Percentiles rank a stretch among this genome's conserved stretches.
phyloP scores from a whole-genome alignment of 768 basidiomycete species.

The Amanita pseudoporphyria region DNA sequence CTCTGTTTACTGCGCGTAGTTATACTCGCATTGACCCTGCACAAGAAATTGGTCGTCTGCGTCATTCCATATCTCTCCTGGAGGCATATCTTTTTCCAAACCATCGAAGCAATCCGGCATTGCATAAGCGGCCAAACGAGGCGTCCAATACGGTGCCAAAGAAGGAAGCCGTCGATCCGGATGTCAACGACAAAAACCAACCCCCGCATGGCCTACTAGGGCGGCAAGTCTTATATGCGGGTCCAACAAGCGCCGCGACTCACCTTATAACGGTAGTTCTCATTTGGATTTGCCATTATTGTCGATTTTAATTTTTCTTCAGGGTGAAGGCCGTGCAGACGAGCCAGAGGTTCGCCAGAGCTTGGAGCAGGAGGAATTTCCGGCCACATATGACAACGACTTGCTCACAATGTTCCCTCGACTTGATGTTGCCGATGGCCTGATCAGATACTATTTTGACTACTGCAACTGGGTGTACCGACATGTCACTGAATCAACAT shows the following conservation, averaged over 20 bases:
- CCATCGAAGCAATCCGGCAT: slow-evolving; percentile 25
- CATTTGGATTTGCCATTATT: slow-evolving; percentile 9
- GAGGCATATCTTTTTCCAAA: slow-evolving; percentile 49
- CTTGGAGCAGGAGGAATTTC: slow-evolving; percentile 41
- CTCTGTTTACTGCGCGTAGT: slow-evolving; percentile 15
- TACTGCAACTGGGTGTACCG: slow-evolving; percentile 87
- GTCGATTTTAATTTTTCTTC: slow-evolving; percentile 11
- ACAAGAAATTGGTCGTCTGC: slow-evolving; percentile 56
- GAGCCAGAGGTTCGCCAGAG: slow-evolving; percentile 45
- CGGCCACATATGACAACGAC: slow-evolving; percentile 55
- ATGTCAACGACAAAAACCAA: slow-evolving; percentile 34
- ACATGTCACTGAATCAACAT: slow-evolving; percentile 57
- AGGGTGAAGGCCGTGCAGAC: slow-evolving; percentile 42
- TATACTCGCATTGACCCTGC: slow-evolving; percentile 50
- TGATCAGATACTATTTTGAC: slow-evolving; percentile 72
- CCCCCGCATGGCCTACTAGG: slow-evolving; percentile 59
- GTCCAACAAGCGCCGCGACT: slow-evolving; percentile 68
- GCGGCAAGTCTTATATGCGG: slow-evolving; percentile 58
- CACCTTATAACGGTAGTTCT: slow-evolving; percentile 52
- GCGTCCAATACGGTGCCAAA: slow-evolving; percentile 33
- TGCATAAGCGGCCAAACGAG: slow-evolving; percentile 27
- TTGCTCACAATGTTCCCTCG: slow-evolving; percentile 57
- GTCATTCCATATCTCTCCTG: slow-evolving; percentile 58
- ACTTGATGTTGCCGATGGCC: slow-evolving; percentile 58
- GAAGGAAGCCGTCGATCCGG: slow-evolving; percentile 42